These are phyloP conservation scores for Nigrograna mackinnonii DNA, from an alignment of 2,329 filamentous ascomycete genomes.

Conservation along the genomic window DNA sequence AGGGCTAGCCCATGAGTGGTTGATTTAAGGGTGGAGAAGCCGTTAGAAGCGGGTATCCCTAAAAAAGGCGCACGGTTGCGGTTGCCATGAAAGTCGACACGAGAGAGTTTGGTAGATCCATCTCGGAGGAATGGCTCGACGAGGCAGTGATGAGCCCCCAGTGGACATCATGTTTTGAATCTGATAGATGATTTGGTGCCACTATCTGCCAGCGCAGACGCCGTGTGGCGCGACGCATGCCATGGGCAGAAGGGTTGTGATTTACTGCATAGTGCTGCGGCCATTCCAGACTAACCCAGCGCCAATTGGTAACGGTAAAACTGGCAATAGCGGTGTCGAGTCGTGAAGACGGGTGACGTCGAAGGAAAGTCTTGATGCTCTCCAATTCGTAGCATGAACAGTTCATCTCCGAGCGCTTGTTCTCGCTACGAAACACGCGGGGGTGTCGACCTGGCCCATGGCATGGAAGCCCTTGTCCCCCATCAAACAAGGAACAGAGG, in stretches of 20 bases:
- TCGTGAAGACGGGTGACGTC: constrained; percentile 23
- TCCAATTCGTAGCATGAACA: constrained; percentile 24
- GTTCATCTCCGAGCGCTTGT: constrained; percentile 24
- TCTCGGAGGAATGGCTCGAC: constrained; percentile 22
- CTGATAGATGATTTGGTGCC: constrained; percentile 9
- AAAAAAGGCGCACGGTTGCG: constrained; percentile 21
- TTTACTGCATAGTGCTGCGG: too few relatives aligned
- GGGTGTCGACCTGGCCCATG: constrained; percentile 5
- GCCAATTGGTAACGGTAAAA: too few relatives aligned
- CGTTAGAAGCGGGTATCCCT: constrained; percentile 24
- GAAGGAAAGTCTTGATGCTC: constrained; percentile 12
- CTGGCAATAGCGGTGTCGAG: not conserved
- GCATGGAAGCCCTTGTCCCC: constrained; percentile 7
- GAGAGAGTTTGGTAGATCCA: constrained; percentile 24
- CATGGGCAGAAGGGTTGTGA: too few relatives aligned
- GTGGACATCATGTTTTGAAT: constrained; percentile 4
- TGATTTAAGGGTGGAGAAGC: constrained; percentile 12
- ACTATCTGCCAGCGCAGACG: constrained; percentile 15
- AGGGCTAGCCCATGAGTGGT: constrained; percentile 19
- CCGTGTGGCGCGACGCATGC: too few relatives aligned
- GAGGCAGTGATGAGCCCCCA: constrained; percentile 22
- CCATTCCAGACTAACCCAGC: too few relatives aligned
- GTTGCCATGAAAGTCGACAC: constrained; percentile 16
- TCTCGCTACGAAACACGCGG: constrained; percentile 11
- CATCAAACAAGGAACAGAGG: constrained; percentile 10